Evolutionary conservation across 106 monocot genomes (phyloP).

Genomic region (Cymbidium sinense): DNA sequence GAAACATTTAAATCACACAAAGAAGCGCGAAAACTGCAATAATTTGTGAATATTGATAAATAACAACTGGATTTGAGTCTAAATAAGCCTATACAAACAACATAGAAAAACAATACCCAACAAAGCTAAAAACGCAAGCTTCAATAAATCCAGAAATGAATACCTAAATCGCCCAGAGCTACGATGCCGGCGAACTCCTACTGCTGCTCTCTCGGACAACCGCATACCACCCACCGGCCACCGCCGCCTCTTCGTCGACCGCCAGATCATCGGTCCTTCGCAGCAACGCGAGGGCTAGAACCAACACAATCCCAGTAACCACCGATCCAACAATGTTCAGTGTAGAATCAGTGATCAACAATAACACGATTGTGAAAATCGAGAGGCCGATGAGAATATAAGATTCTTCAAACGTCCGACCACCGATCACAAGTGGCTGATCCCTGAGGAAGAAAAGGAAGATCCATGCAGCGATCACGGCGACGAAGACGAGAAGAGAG

Average conservation of each 20-base stretch:
- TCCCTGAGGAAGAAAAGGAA: slow-evolving; percentile 49
- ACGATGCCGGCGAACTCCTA: not conserved
- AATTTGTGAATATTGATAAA: not conserved
- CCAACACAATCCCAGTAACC: slow-evolving; percentile 33
- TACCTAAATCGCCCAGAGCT: not conserved
- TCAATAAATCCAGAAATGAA: not conserved
- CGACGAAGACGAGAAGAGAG: slow-evolving; percentile 37
- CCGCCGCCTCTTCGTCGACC: slow-evolving; percentile 32
- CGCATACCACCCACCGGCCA: slow-evolving; percentile 35
- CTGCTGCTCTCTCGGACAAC: slow-evolving; percentile 12
- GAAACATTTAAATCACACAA: not conserved
- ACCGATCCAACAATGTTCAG: slow-evolving; percentile 46
- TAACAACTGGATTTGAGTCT: not conserved
- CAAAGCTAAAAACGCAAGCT: too few species aligned
- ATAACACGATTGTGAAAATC: slow-evolving; percentile 42
- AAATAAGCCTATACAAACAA: not conserved
- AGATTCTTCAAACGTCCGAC: slow-evolving; percentile 36
- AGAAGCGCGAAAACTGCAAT: not conserved
- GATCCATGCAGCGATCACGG: slow-evolving; percentile 40
- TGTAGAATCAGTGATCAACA: slow-evolving; percentile 52
- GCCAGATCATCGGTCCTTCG: slow-evolving; percentile 42
- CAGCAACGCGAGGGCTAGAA: slow-evolving; percentile 44
- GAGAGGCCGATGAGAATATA: slow-evolving; percentile 35
- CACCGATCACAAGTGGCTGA: slow-evolving; percentile 45
- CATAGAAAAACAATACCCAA: too few species aligned